Evolutionary conservation across 1,284 basidiomycete species (phyloP).

Genomic region (Trametes pubescens): DNA sequence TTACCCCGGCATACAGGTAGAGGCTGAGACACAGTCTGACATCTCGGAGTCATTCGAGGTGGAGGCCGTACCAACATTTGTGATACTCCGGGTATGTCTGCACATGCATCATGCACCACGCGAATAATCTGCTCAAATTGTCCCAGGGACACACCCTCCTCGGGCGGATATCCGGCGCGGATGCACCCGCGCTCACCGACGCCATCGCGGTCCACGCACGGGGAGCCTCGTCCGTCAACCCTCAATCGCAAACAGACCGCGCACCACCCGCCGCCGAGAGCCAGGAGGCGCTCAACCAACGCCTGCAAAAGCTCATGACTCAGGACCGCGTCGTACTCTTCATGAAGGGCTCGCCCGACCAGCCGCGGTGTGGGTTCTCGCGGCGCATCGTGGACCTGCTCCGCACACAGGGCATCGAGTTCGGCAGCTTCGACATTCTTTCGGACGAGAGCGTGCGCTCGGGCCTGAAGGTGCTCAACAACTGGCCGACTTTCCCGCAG

Average conservation of each 20-base stretch:
- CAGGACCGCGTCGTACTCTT: constrained; percentile 86
- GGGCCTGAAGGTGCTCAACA: constrained; percentile 68
- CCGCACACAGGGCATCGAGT: constrained; percentile 66
- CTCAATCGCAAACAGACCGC: constrained; percentile 51
- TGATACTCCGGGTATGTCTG: constrained; percentile 76
- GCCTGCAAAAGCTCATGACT: constrained; percentile 76
- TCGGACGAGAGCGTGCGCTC: constrained; percentile 75
- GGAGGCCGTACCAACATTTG: constrained; percentile 88
- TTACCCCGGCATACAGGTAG: constrained; percentile 63
- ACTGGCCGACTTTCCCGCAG: constrained; percentile 77
- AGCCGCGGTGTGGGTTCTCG: constrained; percentile 88
- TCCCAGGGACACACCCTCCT: constrained; percentile 90
- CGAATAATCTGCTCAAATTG: background rate
- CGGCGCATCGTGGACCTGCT: constrained; percentile 74
- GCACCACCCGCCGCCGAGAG: constrained; percentile 57
- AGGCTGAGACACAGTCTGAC: constrained; percentile 89
- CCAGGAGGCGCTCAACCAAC: constrained; percentile 68
- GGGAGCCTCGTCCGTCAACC: constrained; percentile 48
- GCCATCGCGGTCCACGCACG: constrained; percentile 67
- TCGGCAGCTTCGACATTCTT: constrained; percentile 79
- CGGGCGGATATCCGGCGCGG: constrained; percentile 83
- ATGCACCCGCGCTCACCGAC: constrained; percentile 73
- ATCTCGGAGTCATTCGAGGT: constrained; percentile 96
- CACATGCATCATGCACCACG: background rate
- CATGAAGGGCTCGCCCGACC: constrained; percentile 95